These are phyloP conservation scores for Priceomyces carsonii DNA, from an alignment of 805 yeast genomes.

Conservation along the genomic window DNA sequence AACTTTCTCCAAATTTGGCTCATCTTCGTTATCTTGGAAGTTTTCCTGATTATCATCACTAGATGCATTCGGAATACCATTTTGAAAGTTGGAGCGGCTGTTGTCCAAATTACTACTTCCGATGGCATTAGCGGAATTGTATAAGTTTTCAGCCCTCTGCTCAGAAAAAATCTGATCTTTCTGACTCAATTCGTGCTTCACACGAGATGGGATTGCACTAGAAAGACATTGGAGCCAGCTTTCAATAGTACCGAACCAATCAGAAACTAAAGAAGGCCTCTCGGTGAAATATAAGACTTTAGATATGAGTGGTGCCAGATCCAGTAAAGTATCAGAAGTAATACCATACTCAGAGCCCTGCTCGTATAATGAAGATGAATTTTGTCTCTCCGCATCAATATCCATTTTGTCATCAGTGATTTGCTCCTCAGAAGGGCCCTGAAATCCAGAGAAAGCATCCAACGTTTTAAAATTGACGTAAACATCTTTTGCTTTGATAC, in stretches of 20 bases:
- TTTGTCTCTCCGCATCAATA: slow-evolving; percentile 9
- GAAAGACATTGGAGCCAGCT: slow-evolving; percentile 15
- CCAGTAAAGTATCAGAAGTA: too few species aligned
- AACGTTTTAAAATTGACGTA: slow-evolving; percentile 23
- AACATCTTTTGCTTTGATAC: slow-evolving; percentile 21
- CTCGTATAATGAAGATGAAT: too few species aligned
- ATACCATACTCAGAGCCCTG: too few species aligned
- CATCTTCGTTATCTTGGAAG: slow-evolving; percentile 21
- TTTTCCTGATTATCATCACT: slow-evolving; percentile 2
- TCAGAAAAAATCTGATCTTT: slow-evolving; percentile 37
- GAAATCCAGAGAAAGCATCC: slow-evolving; percentile 13
- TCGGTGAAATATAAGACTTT: slow-evolving; percentile 6
- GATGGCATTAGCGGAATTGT: background rate
- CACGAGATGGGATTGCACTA: slow-evolving; percentile 29
- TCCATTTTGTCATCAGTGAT: slow-evolving; percentile 10
- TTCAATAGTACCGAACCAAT: slow-evolving; percentile 9
- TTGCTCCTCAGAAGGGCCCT: background rate
- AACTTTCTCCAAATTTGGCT: slow-evolving; percentile 9
- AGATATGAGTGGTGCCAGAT: background rate
- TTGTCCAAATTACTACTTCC: slow-evolving; percentile 5
- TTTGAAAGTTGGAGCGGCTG: slow-evolving; percentile 6
- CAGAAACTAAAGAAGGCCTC: slow-evolving; percentile 2
- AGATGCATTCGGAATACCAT: slow-evolving; percentile 4
- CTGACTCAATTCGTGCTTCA: slow-evolving; percentile 29
- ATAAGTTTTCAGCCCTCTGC: slow-evolving; percentile 25